Evolutionary conservation across 2,329 filamentous ascomycete genomes (phyloP).

Genomic region (Grosmannia huntii): DNA sequence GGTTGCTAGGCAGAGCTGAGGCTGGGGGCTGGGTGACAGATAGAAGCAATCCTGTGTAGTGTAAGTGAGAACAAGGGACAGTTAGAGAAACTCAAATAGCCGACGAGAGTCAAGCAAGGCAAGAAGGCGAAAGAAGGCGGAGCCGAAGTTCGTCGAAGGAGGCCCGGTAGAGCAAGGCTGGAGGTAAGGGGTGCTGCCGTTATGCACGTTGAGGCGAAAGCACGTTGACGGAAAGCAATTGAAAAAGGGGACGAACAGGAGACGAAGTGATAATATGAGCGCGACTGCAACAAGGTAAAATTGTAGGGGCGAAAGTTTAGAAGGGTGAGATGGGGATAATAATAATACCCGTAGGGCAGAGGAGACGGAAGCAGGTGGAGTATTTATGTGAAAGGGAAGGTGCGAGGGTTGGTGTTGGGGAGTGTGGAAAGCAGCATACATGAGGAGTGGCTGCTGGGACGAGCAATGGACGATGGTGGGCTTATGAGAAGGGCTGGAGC

Average conservation of each 20-base stretch:
- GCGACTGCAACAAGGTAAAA: not conserved
- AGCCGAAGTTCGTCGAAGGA: not conserved
- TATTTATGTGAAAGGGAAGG: conserved; percentile 5
- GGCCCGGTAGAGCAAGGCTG: not conserved
- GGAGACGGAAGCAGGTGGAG: conserved; percentile 10
- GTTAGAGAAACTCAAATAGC: not conserved
- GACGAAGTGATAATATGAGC: not conserved
- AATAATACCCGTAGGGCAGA: not conserved
- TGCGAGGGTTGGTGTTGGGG: conserved; percentile 2
- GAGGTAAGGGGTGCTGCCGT: not conserved
- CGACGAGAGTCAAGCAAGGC: not conserved
- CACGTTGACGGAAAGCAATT: not conserved
- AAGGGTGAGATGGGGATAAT: not conserved
- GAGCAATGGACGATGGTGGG: conserved; percentile 6
- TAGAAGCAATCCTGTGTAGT: not conserved
- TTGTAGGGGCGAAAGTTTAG: not conserved
- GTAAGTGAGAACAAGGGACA: not conserved
- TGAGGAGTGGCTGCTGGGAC: not conserved
- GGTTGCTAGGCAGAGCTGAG: not conserved
- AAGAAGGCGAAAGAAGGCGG: not conserved
- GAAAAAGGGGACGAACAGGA: not conserved
- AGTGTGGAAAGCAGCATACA: conserved; percentile 3
- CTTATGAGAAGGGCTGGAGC: conserved; percentile 12
- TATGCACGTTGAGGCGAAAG: not conserved
- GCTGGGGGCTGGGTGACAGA: not conserved